Base-by-base conservation (phyloP, 345 rosid species). In the Rhizophora mangle region DNA sequence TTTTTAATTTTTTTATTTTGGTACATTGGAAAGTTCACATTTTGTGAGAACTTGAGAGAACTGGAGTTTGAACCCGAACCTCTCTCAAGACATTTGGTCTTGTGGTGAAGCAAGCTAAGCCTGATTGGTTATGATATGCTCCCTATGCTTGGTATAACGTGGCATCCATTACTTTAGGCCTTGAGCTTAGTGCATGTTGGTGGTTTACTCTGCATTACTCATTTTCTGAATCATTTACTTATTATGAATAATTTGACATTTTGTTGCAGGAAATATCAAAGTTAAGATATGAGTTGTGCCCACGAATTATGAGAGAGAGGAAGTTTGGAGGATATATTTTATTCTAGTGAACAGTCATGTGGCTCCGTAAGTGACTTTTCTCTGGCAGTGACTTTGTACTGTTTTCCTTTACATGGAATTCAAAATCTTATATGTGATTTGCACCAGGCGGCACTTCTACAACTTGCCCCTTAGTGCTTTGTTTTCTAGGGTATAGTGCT, bases 261-360 rank as follows among this genome's bases (percentile, higher is more conserved):
- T 64, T 46, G 10, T 72, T 76, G 74, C 75, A 85, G 92, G 89
- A 79, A 81, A 81, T 87, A 71, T 84, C 92, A 11, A 82, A 79
- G 71, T 79, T 87, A 66, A 85, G 92, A 76, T 87, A 84, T 59
- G 85, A 79, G 73, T 76, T 87, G 54, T 87, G 89, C 69, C 92
- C 89, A 0, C 84, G 87, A 22, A 54, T 69, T 63, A 87, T 87
- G 86, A 82, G 77, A 82, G 92, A 87, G 67, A 79, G 89, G 78
- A 87, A 82, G 66, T 87, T 87, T 87, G 89, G 92, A 84, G 86
- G 82, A 82, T 85, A 72, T 87, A 87, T 75, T 87, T 87, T 70
- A 79, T 84, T 29, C 73, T 87, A 22, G 86, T 84, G 53, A 84
- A 81, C 76, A 87, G 53, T 72, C 89, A 87, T 39, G 73, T 84